phyloP scores from a whole-genome alignment of 371 early-diverging fungal genomes.

The Thermomucor indicae-seudaticae region DNA sequence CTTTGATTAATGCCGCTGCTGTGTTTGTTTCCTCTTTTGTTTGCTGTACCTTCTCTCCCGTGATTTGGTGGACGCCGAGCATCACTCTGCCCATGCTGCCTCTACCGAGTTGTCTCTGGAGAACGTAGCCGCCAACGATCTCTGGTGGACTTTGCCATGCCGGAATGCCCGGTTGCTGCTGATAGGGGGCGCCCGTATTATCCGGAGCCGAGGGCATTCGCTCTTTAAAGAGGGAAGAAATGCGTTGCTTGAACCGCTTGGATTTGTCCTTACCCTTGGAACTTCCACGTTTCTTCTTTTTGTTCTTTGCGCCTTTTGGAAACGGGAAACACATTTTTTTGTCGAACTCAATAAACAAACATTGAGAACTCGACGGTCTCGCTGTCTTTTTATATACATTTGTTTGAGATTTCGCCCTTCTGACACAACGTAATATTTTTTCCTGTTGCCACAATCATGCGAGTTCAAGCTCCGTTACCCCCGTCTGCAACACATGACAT shows the following conservation, averaged over 20 bases:
- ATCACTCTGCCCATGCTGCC: conserved; percentile 48
- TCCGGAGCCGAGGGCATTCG: too few relatives aligned
- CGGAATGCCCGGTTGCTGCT: conserved; percentile 1
- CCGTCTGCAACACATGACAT: too few relatives aligned
- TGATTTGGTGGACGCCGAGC: conserved; percentile 38
- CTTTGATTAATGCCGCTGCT: too few relatives aligned
- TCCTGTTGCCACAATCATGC: too few relatives aligned
- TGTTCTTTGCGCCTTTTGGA: conserved; percentile 20
- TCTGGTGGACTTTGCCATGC: too few relatives aligned
- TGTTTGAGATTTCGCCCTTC: background rate
- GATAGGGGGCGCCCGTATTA: too few relatives aligned
- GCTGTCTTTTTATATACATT: conserved; percentile 1
- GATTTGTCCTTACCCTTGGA: too few relatives aligned
- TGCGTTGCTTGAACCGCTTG: too few relatives aligned
- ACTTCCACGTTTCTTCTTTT: conserved; percentile 13
- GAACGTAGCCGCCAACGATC: conserved; percentile 31
- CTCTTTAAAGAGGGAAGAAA: too few relatives aligned
- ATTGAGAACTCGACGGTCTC: conserved; percentile 1
- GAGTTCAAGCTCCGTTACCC: too few relatives aligned
- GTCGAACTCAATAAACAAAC: conserved; percentile 7
- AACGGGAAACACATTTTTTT: conserved; percentile 14
- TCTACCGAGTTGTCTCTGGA: conserved; percentile 38
- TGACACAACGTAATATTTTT: too few relatives aligned
- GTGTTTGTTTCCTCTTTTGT: too few relatives aligned
- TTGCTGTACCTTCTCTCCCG: conserved; percentile 35